A percentile compares a stretch with the other conserved stretches of the same genome.
These are phyloP conservation scores for Cytospora mali DNA, from an alignment of 2,329 filamentous ascomycete genomes.

Conservation along the genomic window DNA sequence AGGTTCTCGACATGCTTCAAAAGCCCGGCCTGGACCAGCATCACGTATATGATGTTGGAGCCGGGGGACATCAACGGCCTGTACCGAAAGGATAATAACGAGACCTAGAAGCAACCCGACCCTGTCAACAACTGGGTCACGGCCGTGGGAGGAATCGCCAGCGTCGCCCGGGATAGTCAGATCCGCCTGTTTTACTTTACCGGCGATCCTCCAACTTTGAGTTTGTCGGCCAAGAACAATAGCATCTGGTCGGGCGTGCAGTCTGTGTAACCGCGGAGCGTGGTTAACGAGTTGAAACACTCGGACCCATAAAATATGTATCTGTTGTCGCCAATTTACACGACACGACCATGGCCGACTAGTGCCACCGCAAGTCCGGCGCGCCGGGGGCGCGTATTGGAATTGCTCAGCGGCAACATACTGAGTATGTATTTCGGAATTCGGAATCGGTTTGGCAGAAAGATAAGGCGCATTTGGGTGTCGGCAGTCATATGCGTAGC, in stretches of 20 bases:
- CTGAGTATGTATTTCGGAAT: neutral
- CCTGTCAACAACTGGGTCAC: neutral
- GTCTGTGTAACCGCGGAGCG: neutral
- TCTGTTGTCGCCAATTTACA: neutral
- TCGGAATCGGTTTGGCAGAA: neutral
- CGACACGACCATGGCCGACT: neutral
- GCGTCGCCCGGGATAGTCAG: conserved; percentile 7
- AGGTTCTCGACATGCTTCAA: neutral
- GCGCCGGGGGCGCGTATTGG: neutral
- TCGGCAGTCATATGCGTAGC: neutral
- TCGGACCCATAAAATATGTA: neutral
- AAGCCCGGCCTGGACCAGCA: neutral
- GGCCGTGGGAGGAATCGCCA: neutral
- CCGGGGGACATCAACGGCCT: too few species aligned
- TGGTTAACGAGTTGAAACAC: neutral
- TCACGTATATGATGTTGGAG: conserved; percentile 1
- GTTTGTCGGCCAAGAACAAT: neutral
- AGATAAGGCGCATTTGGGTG: neutral
- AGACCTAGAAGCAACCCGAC: neutral
- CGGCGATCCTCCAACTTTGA: neutral
- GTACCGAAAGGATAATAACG: neutral
- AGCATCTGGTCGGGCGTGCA: conserved; percentile 14
- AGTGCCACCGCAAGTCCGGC: neutral
- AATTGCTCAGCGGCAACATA: neutral
- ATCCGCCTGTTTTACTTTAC: conserved; percentile 5